Base-by-base conservation (phyloP, 257 asterid genomes). In the Fraxinus excelsior region DNA sequence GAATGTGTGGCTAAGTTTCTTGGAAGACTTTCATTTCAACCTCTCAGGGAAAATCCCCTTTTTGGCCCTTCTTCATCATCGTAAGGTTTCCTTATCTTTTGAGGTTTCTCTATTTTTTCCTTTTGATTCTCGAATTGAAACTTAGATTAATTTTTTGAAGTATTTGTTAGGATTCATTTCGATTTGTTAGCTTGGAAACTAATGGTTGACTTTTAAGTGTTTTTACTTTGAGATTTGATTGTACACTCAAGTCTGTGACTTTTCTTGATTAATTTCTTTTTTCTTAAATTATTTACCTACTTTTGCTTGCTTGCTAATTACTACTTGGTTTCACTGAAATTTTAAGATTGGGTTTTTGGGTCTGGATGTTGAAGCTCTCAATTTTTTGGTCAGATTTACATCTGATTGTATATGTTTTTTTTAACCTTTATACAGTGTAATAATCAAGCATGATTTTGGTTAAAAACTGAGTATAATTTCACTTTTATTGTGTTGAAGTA, bases 11-110 rank as follows among this genome's bases (percentile, higher is more conserved):
- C 94, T 1, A 88, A 32, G 78, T 91, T 93, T 79, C 97, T 96
- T 62, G 96, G 98, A 23, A 87, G 99, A 84, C 81, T 96, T 77
- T 96, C 99, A 3, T 96, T 96, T 87, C 95, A 96, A 86, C 98
- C 99, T 32, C 90, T 90, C 19, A 83, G 86, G 32, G 98, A 93
- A 79, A 96, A 96, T 81, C 99, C 99, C 44, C 97, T 93, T 62
- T 89, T 91, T 76, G 99, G 99, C 46, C 98, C 99, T 35, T 93
- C 99, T 77, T 90, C 97, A 78, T 73, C 86, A 4, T 82, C 97
- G 99, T 96, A 88, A 84, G 32, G 21, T 66, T 35, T 16, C 18
- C 29, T 11, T 70, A 28, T 58, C 72, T 53, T 58, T 51, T 62
- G 53, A 28, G 67, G 31, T 64, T 42, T 49, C 18, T 31, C n/a